Conservation (phyloP, 805 yeast genomes). For the Cyberlindnera maclurae region DNA sequence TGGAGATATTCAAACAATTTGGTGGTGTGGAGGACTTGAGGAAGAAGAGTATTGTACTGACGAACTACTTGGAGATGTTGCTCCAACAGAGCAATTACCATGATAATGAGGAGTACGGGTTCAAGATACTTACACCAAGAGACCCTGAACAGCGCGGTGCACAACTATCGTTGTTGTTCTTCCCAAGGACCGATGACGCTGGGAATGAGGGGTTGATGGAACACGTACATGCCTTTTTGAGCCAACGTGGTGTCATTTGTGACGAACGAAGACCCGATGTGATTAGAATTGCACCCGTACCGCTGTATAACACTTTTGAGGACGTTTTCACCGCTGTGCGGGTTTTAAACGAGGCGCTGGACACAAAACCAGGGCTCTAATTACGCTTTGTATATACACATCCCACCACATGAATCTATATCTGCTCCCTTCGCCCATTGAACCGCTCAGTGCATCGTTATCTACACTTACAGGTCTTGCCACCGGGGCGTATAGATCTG, state of each 20-base stretch:
- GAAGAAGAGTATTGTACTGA: conserved; percentile 48
- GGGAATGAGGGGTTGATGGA: conserved; percentile 55
- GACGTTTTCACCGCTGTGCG: conserved; percentile 29
- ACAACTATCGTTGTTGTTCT: conserved; percentile 72
- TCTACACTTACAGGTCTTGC: too few species aligned
- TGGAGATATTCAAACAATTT: conserved; percentile 49
- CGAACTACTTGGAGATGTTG: conserved; percentile 44
- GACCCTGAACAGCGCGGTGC: conserved; percentile 58
- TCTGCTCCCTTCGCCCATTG: too few species aligned
- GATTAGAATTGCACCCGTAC: conserved; percentile 82
- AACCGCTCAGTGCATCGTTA: too few species aligned
- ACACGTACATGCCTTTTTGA: conserved; percentile 41
- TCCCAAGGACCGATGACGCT: conserved; percentile 34
- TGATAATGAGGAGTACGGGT: conserved; percentile 23
- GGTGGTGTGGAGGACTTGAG: conserved; percentile 58
- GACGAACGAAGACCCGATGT: conserved; percentile 91
- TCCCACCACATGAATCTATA: too few species aligned
- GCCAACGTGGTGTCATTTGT: conserved; percentile 57
- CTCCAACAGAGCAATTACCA: conserved; percentile 43
- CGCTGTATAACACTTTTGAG: conserved; percentile 69
- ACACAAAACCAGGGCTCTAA: conserved; percentile 1
- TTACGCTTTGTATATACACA: too few species aligned
- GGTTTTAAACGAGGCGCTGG: neutral
- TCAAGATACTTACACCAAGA: conserved; percentile 71
- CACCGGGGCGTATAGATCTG: too few species aligned